Base-by-base conservation (phyloP, 495 filamentous ascomycete species). In the Mytilinidion resinicola region DNA sequence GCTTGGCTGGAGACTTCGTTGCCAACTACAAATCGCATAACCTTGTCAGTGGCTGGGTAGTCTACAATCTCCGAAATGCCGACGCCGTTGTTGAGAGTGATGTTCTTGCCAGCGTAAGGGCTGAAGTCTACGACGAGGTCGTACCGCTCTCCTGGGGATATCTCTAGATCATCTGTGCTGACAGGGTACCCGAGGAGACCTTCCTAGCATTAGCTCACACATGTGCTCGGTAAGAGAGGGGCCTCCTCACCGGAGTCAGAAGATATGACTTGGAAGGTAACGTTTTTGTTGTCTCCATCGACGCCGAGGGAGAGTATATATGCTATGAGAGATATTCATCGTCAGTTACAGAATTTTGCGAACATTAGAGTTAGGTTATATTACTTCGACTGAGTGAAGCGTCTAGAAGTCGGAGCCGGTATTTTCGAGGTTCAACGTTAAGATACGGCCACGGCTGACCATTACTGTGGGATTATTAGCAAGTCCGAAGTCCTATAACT, bases 61-160 rank as follows among this genome's bases (percentile, higher is more conserved):
- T 79, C 74, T 10, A 64, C 61, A 46, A 79, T 75, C 1, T 67
- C 61, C n/a, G 71, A 73, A 14, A 79, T 65, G 36, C 73, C 67
- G 9, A 68, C 53, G 0, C 62, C 56, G 61, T 82, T 82, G 21
- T 68, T 70, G 36, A 82, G 53, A 6, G 70, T 76, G 15, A 83
- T 60, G 42, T 77, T 79, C 61, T 79, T 70, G 15, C 79, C 76
- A 0, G 62, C 68, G 59, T 72, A 80, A 0, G 44, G 25, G 0
- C 74, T n/a, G 61, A 83, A 83, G 63, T 84, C 81, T 43, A 83
- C 63, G 15, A 83, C 67, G 8, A 81, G 63, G 51, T 84, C 81
- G 39, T 76, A 83, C 9, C 81, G 75, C 67, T 83, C 81, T 0
- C 73, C 81, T 73, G 81, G 80, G 36, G 75, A 60, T 34, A 82